Conservation (phyloP, 257 asterid species). For the Capsicum rhomboideum region DNA sequence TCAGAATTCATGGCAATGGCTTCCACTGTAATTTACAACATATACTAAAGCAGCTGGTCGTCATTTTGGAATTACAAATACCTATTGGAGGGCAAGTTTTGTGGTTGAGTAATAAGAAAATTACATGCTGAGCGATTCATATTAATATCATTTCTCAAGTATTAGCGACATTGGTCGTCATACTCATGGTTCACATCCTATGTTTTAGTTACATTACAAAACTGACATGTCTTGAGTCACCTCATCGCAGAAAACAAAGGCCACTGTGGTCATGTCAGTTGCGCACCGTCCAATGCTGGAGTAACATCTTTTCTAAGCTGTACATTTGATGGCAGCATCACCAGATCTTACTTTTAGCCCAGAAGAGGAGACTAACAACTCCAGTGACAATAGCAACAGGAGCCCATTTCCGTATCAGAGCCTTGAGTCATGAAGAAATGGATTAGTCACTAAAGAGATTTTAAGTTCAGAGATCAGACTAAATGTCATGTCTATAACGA, state of each 20-base stretch:
- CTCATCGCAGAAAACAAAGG: background rate
- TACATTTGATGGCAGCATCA: slow-evolving; percentile 27
- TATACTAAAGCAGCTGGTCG: background rate
- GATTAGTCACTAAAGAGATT: background rate
- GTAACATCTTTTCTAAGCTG: background rate
- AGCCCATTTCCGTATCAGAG: slow-evolving; percentile 86
- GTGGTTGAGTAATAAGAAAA: background rate
- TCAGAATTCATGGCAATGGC: too few species aligned
- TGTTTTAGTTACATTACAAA: background rate
- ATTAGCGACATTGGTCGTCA: background rate
- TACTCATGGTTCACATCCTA: background rate
- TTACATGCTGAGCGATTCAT: background rate
- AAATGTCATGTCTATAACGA: background rate
- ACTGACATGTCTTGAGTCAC: background rate
- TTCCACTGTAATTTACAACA: background rate
- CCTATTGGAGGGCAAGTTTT: background rate
- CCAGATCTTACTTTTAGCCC: slow-evolving; percentile 75
- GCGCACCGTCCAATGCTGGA: background rate
- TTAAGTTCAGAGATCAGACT: background rate
- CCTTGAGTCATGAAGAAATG: slow-evolving; percentile 30
- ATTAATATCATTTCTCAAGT: background rate
- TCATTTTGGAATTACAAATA: background rate
- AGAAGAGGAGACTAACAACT: slow-evolving; percentile 70
- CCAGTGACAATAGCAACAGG: slow-evolving; percentile 82
- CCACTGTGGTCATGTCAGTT: background rate